phyloP scores from a whole-genome alignment of 2,329 filamentous ascomycete species.

The Colletotrichum trifolii region DNA sequence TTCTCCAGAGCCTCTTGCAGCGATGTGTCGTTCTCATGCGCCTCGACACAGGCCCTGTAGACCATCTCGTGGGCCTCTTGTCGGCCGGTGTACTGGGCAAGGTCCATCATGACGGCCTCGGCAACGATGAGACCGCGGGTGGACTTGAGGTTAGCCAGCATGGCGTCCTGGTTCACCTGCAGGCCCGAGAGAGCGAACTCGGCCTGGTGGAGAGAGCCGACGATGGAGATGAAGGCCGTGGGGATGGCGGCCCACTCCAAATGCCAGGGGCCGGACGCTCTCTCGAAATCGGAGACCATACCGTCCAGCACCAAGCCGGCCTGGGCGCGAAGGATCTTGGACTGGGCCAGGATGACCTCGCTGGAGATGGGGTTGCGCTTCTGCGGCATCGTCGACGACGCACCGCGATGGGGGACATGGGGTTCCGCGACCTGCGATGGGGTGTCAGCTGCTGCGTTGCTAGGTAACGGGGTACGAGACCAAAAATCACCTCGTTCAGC shows the following conservation, averaged over 20 bases:
- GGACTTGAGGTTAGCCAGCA: slow-evolving; percentile 62
- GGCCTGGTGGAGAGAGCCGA: slow-evolving; percentile 64
- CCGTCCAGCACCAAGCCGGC: slow-evolving; percentile 63
- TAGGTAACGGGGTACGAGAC: too few relatives aligned
- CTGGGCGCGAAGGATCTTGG: slow-evolving; percentile 63
- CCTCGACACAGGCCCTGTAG: slow-evolving; percentile 63
- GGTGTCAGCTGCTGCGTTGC: background rate
- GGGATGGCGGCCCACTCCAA: slow-evolving; percentile 68
- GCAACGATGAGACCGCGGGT: slow-evolving; percentile 65
- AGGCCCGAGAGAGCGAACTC: slow-evolving; percentile 64
- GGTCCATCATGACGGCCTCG: slow-evolving; percentile 70
- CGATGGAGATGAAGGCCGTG: slow-evolving; percentile 62
- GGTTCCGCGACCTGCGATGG: slow-evolving; percentile 61
- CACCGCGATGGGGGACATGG: slow-evolving; percentile 64
- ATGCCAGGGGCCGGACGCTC: slow-evolving; percentile 69
- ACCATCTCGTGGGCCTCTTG: slow-evolving; percentile 66
- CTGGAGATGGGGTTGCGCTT: slow-evolving; percentile 69
- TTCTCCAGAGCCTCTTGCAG: slow-evolving; percentile 55
- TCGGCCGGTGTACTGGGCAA: slow-evolving; percentile 63
- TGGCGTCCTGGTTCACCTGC: slow-evolving; percentile 59
- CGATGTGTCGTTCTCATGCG: slow-evolving; percentile 55
- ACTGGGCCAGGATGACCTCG: slow-evolving; percentile 65
- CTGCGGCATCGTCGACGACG: slow-evolving; percentile 68
- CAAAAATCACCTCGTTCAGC: slow-evolving; percentile 43
- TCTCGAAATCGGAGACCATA: slow-evolving; percentile 69